These are phyloP conservation scores for Exobasidium cylindrosporum DNA, from an alignment of 1,284 basidiomycete species.

Conservation along the genomic window DNA sequence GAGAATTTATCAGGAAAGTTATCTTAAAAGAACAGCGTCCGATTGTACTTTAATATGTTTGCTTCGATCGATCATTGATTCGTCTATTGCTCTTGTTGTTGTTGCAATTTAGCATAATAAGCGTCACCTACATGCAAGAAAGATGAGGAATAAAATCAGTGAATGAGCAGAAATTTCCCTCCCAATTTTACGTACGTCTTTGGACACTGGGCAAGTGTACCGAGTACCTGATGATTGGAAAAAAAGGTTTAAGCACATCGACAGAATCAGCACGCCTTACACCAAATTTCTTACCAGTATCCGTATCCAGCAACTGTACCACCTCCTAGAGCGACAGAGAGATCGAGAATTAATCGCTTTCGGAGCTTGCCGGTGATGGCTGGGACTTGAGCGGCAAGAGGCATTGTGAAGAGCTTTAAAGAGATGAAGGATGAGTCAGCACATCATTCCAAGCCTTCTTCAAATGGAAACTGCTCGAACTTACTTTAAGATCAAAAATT, in stretches of 20 bases:
- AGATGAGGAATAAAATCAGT: background rate
- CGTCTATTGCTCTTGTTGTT: constrained; percentile 22
- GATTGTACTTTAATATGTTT: background rate
- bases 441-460: background rate
- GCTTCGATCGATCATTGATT: background rate
- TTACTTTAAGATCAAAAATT: no score
- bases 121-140: constrained; percentile 20
- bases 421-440: background rate
- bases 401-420: constrained; percentile 24
- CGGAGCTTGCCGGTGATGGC: constrained; percentile 52
- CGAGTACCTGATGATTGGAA: constrained; percentile 38
- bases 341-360: constrained; percentile 51
- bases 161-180: no score
- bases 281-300: constrained; percentile 41
- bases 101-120: constrained; percentile 49
- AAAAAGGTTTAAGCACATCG: background rate
- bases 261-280: background rate
- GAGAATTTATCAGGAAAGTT: background rate
- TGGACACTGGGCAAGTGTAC: constrained; percentile 47
- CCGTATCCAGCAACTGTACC: constrained; percentile 47
- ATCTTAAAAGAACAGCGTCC: background rate
- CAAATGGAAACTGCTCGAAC: no score
- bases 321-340: constrained; percentile 47
- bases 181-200: constrained; percentile 22
- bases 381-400: constrained; percentile 38